Base-by-base conservation (phyloP, 331 rosid genomes). In the Malus hybrid region DNA sequence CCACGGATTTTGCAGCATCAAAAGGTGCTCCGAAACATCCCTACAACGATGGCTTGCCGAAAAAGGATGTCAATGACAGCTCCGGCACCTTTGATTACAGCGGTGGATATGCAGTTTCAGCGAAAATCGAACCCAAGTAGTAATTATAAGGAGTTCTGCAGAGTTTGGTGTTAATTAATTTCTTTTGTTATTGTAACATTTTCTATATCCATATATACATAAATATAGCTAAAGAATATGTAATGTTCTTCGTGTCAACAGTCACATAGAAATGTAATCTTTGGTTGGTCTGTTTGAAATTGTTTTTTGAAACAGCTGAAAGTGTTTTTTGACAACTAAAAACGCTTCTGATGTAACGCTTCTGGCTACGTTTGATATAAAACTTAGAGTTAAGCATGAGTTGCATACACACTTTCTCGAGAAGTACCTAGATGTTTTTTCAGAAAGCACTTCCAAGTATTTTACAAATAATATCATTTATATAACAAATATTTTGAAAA, bases 81-180 rank as follows among this genome's bases (percentile, higher is more conserved):
- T 63, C 39, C 62, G 68, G 67, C 70, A 85, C 89, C 72, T 94
- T 92, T 74, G 91, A 94, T 73, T 92, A 90, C 60, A 94, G 96
- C 22, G 97, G 99, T 1, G 95, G 93, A 34, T 88, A 88, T 73
- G 70, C 87, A 28, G 85, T 83, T 74, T 77, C 96, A 1, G 77
- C 89, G 0, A 88, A 90, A 78, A 77, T 94, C 0, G 97, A 94
- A 79, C 98, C 98, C 56, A 94, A 94, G 79, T 90, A 88, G 86
- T 44, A 15, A 7, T 53, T 19, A 53, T 46, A 39, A 3, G 18
- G 68, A 26, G 29, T 61, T 18, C 68, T 16, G 44, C 58, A 5
- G 13, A 61, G 20, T 20, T 52, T 42, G 33, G 1, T 26, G 9
- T 22, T 20, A 32, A 15, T 44, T 15, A 19, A 48, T 60, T 22